phyloP scores from a whole-genome alignment of 129 eudicot species.

The Lactuca sativa region DNA sequence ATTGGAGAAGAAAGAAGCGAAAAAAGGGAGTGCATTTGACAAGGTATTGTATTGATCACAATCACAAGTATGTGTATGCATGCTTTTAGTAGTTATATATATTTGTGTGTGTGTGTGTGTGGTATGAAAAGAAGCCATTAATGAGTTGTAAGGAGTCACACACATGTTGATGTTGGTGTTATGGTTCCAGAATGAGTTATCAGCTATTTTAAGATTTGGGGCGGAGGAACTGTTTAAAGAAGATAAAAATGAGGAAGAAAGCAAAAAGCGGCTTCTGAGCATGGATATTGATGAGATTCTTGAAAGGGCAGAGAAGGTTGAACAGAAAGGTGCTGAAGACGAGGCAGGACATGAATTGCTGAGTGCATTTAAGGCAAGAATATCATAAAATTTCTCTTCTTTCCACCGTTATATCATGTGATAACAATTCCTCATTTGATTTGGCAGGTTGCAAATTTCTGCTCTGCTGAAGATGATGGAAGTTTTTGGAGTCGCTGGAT shows the following conservation, averaged over 20 bases:
- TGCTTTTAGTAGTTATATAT: too few relatives aligned
- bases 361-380: constrained; percentile 51
- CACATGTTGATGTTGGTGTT: too few relatives aligned
- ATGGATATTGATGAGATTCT: constrained; percentile 98
- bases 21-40: constrained; percentile 82
- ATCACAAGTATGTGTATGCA: not conserved
- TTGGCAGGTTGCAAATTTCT: constrained; percentile 87
- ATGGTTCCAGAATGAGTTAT: constrained; percentile 79
- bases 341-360: not conserved
- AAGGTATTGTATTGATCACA: constrained; percentile 51
- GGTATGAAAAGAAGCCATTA: too few relatives aligned
- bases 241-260: constrained; percentile 94
- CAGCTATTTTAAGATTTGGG: constrained; percentile 97
- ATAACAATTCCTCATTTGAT: constrained; percentile 13
- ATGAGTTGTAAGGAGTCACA: too few relatives aligned
- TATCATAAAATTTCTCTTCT: constrained; percentile 8
- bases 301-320: constrained; percentile 25
- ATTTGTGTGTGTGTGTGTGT: too few relatives aligned
- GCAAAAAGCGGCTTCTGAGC: constrained; percentile 82
- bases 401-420: constrained; percentile 9
- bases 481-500: constrained; percentile 99
- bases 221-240: constrained; percentile 98
- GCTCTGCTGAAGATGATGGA: constrained; percentile 94
- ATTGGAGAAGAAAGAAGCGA: constrained; percentile 95
- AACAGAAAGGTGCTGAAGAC: not conserved